Evolutionary conservation across 2,329 filamentous ascomycete species (phyloP).

Genomic region (Monosporascus sp.): DNA sequence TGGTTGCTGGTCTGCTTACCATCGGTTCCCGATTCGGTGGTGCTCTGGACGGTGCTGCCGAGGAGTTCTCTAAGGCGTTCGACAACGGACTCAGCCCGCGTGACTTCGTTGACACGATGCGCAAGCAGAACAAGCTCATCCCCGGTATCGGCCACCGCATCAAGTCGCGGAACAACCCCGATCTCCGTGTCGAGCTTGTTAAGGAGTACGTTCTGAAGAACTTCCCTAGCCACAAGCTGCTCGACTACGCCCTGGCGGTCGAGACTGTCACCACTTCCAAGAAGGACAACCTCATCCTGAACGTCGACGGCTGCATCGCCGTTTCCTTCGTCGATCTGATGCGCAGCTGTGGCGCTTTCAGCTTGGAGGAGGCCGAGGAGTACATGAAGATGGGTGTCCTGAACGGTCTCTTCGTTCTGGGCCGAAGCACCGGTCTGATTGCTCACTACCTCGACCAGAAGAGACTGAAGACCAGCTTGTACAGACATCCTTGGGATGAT

Average conservation of each 20-base stretch:
- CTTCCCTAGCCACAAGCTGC: slow-evolving; percentile 96
- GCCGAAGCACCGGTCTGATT: slow-evolving; percentile 96
- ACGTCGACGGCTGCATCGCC: slow-evolving; percentile 96
- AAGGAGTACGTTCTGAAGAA: slow-evolving; percentile 98
- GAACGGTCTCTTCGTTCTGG: slow-evolving; percentile 98
- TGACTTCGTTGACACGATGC: slow-evolving; percentile 98
- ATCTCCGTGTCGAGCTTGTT: slow-evolving; percentile 98
- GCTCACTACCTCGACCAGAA: slow-evolving; percentile 99
- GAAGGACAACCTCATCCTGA: slow-evolving; percentile 99
- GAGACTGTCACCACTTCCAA: slow-evolving; percentile 98
- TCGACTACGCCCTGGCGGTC: slow-evolving; percentile 96
- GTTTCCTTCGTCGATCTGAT: slow-evolving; percentile 98
- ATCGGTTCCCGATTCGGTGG: slow-evolving; percentile 98
- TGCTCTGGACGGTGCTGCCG: slow-evolving; percentile 93
- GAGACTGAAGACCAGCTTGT: slow-evolving; percentile 94
- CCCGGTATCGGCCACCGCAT: slow-evolving; percentile 98
- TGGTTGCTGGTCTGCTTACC: slow-evolving; percentile 94
- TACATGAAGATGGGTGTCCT: slow-evolving; percentile 99
- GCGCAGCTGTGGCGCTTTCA: slow-evolving; percentile 97
- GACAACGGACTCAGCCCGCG: slow-evolving; percentile 97
- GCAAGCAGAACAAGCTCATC: slow-evolving; percentile 99
- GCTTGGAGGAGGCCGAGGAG: slow-evolving; percentile 91
- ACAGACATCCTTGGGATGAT: slow-evolving; percentile 99
- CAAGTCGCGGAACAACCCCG: slow-evolving; percentile 99
- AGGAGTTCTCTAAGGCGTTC: slow-evolving; percentile 97